Base-by-base conservation (phyloP, 2,329 filamentous ascomycete species). In the Rhynchosporium agropyri region DNA sequence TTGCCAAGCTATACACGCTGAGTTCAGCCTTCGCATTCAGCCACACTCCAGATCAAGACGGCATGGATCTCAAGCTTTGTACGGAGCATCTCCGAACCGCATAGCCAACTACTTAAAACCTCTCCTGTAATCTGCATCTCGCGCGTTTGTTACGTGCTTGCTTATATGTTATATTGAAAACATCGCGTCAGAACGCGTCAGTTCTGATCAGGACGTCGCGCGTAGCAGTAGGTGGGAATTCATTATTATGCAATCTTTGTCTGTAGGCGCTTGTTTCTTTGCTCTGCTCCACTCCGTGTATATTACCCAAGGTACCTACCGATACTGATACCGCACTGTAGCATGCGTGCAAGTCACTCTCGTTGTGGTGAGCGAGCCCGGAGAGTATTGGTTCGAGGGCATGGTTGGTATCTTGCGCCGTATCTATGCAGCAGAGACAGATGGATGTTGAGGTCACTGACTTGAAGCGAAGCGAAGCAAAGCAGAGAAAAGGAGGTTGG, bases 141-240 rank as follows among this genome's bases (percentile, higher is more conserved):
- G 20, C 20, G 20, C 20, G 20, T 20, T 20, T 20, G 20, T 20
- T 20, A 20, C 1, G 20, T 20, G 20, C 48, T 50, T 13, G 26
- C 9, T 28, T 9, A 31, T 2, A 28, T 3, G 26, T 49, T 10
- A 12, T 10, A 31, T 20, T 5, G 28, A 33, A 28, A 45, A 5
- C 45, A 53, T 20, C 49, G 31, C 49, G 49, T 36, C 13, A 36
- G 29, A 36, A 53, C 50, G 50, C 50, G 50, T 26, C 31, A n/a
- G 33, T 28, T n/a, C 20, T 20, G 20, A 20, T 45, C 43, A n/a
- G 7, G 43, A n/a, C 20, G 8, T 38, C 31, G 28, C 31, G 31
- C 31, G n/a, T 29, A n/a, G n/a, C 10, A 6, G 20, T 8, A 20
- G 10, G 50, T 40, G 50, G 50, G n/a, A 20, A 38, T 26, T 33